Percentiles rank a stretch among this genome's conserved stretches.
phyloP scores from a whole-genome alignment of 305 asterid species.

The Striga hermonthica region DNA sequence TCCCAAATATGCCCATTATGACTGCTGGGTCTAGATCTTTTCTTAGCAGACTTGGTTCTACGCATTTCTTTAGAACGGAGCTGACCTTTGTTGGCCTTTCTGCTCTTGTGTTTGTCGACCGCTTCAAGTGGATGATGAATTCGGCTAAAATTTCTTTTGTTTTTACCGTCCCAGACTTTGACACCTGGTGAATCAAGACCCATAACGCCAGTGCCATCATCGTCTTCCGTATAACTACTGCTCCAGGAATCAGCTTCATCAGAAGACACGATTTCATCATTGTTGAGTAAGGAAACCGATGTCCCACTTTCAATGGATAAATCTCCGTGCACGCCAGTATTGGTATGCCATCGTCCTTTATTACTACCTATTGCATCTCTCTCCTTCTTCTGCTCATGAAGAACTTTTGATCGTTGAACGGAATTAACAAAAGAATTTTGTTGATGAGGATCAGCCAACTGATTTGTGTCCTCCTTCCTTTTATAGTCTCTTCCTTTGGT shows the following conservation, averaged over 20 bases:
- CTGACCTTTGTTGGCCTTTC: slow-evolving; percentile 48
- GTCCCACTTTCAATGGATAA: slow-evolving; percentile 31
- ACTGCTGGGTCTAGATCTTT: slow-evolving; percentile 56
- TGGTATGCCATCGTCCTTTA: slow-evolving; percentile 29
- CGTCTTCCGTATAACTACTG: slow-evolving; percentile 79
- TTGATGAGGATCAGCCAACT: slow-evolving; percentile 36
- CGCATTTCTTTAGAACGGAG: slow-evolving; percentile 45
- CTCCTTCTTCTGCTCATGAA: slow-evolving; percentile 40
- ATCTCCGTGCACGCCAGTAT: slow-evolving; percentile 25
- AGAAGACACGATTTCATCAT: slow-evolving; percentile 44
- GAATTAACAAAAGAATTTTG: slow-evolving; percentile 46
- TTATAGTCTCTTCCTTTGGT: slow-evolving; percentile 82
- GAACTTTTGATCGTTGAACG: slow-evolving; percentile 41
- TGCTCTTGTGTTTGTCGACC: slow-evolving; percentile 51
- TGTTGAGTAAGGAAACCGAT: slow-evolving; percentile 20
- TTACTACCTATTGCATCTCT: slow-evolving; percentile 27
- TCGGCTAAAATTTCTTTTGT: slow-evolving; percentile 63
- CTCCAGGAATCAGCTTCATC: slow-evolving; percentile 68
- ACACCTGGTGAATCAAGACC: slow-evolving; percentile 88
- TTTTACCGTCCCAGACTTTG: slow-evolving; percentile 92
- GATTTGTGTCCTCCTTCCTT: slow-evolving; percentile 48
- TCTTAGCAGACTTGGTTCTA: slow-evolving; percentile 56
- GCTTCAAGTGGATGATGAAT: slow-evolving; percentile 96
- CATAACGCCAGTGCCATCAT: slow-evolving; percentile 56
- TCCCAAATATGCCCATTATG: slow-evolving; percentile 71